Evolutionary conservation across 108 stramenopile genomes (phyloP).

Genomic region (Bacterosira constricta): DNA sequence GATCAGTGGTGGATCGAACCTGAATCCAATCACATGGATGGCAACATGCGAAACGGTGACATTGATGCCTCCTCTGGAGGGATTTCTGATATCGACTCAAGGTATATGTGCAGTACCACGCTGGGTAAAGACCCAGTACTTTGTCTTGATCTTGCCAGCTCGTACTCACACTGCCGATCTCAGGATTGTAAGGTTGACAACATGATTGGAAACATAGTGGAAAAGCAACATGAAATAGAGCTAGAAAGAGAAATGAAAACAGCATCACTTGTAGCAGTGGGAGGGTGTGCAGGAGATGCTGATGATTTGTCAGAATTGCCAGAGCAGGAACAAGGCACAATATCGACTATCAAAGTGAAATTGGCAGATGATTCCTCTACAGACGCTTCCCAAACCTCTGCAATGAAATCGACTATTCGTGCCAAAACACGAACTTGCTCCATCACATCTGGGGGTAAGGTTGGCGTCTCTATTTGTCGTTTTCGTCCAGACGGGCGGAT

Average conservation of each 20-base stretch:
- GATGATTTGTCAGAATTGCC: slow-evolving; percentile 57
- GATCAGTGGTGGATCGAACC: slow-evolving; percentile 17
- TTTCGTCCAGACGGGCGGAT: slow-evolving; percentile 83
- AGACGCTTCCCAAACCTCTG: not conserved
- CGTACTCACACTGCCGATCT: no score
- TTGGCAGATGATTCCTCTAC: slow-evolving; percentile 16
- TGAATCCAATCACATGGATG: not conserved
- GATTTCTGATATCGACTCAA: slow-evolving; percentile 1
- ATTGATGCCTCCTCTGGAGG: not conserved
- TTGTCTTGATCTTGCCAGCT: slow-evolving; percentile 64
- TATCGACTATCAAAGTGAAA: slow-evolving; percentile 63
- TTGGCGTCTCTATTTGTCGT: slow-evolving; percentile 69
- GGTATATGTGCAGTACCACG: slow-evolving; percentile 25
- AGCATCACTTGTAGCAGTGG: slow-evolving; percentile 60
- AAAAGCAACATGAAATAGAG: not conserved
- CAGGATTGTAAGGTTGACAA: no score
- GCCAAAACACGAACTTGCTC: slow-evolving; percentile 65
- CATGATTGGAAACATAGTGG: not conserved
- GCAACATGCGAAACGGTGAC: not conserved
- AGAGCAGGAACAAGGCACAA: slow-evolving; percentile 56
- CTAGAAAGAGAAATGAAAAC: not conserved
- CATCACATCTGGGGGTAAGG: slow-evolving; percentile 60
- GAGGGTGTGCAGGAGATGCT: slow-evolving; percentile 80
- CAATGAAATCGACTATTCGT: slow-evolving; percentile 47
- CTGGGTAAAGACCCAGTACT: slow-evolving; percentile 74